Conservation (phyloP, 1,139 yeast species). For the Yamadazyma kanchanaburiensis region DNA sequence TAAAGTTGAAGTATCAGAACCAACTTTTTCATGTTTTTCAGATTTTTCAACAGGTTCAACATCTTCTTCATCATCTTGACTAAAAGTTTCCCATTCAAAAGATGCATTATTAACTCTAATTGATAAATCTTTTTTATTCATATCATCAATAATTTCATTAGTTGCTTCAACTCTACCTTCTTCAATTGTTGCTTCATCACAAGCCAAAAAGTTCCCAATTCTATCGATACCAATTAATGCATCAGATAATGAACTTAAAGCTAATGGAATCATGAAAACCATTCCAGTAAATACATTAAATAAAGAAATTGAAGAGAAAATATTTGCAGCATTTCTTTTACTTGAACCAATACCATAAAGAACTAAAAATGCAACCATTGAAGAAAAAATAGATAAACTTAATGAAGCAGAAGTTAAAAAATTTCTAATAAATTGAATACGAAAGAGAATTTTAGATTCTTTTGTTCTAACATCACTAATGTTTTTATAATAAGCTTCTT, state of each 20-base stretch:
- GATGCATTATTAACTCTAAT: conserved; percentile 23
- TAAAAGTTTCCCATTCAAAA: conserved; percentile 43
- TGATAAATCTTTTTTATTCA: conserved; percentile 22
- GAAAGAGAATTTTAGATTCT: conserved; percentile 49
- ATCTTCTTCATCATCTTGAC: conserved; percentile 17
- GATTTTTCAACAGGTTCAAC: conserved; percentile 6
- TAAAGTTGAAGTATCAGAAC: conserved; percentile 3
- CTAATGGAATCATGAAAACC: conserved; percentile 67
- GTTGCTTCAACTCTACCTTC: conserved; percentile 14
- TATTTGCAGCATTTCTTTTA: conserved; percentile 57
- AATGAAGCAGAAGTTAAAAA: conserved; percentile 54
- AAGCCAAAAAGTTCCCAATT: conserved; percentile 50
- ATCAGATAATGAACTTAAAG: conserved; percentile 66
- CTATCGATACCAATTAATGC: conserved; percentile 63
- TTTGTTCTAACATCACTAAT: conserved; percentile 44
- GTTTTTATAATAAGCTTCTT: conserved; percentile 49
- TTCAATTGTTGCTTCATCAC: conserved; percentile 28
- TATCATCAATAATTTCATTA: conserved; percentile 9
- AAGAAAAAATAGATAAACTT: conserved; percentile 62
- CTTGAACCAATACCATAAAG: conserved; percentile 46
- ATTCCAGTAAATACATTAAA: conserved; percentile 58
- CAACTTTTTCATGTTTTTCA: conserved; percentile 1
- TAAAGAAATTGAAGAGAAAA: conserved; percentile 77
- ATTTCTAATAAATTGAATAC: conserved; percentile 55
- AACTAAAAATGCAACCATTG: conserved; percentile 70